A percentile compares a stretch with the other conserved stretches of the same genome.
These are phyloP conservation scores for Cenchrus fungigraminus DNA, from an alignment of 176 grass and related monocot genomes.

Conservation along the genomic window DNA sequence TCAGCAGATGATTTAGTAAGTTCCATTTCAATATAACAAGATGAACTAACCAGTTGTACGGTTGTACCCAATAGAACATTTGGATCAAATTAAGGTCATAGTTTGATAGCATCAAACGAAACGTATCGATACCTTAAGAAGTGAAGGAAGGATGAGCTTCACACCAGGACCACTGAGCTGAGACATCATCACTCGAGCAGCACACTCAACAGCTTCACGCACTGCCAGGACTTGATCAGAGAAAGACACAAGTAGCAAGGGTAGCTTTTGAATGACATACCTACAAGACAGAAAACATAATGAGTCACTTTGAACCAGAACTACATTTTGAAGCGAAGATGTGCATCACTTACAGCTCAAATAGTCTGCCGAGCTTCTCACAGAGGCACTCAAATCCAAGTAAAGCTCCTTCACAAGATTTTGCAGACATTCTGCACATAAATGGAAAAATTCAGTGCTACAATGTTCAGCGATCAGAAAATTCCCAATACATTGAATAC, in stretches of 20 bases:
- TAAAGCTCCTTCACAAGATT: slow-evolving; percentile 95
- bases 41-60: too few species aligned
- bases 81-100: slow-evolving; percentile 9
- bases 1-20: neutral
- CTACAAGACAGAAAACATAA: slow-evolving; percentile 64
- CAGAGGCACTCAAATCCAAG: slow-evolving; percentile 99
- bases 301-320: slow-evolving; percentile 37
- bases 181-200: slow-evolving; percentile 99
- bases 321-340: slow-evolving; percentile 16
- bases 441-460: slow-evolving; percentile 28
- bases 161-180: slow-evolving; percentile 92
- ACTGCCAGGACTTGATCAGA: slow-evolving; percentile 99
- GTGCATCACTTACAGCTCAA: slow-evolving; percentile 88
- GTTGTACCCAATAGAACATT: slow-evolving; percentile 1
- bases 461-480: slow-evolving; percentile 10
- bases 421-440: slow-evolving; percentile 71
- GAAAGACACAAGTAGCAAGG: slow-evolving; percentile 91
- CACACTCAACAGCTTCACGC: slow-evolving; percentile 94
- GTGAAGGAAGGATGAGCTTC: slow-evolving; percentile 96
- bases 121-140: slow-evolving; percentile 76
- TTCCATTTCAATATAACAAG: too few species aligned
- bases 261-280: slow-evolving; percentile 97
- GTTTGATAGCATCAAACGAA: slow-evolving; percentile 13
- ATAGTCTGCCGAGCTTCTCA: slow-evolving; percentile 94
- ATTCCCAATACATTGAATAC: neutral